Base-by-base conservation (phyloP, 352 stramenopile species). In the Pythium rishiriense region DNA sequence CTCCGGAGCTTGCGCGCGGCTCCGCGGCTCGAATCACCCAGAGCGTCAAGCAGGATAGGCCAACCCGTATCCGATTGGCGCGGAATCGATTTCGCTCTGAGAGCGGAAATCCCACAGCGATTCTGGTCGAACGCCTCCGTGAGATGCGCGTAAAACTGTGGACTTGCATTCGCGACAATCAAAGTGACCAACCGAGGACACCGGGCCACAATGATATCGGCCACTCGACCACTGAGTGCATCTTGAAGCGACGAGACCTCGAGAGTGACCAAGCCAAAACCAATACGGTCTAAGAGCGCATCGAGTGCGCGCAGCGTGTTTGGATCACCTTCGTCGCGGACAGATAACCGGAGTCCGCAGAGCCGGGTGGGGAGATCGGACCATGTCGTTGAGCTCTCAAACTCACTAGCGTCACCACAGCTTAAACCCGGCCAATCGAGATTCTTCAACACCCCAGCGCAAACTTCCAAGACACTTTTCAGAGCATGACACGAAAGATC, bases 281-380 rank as follows among this genome's bases (percentile, higher is more conserved):
- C 59, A 12, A 66, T 49, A 17, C 49, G 59, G 15, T 48, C 29
- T 39, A 59, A 37, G 14, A 66, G 59, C 39, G 41, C 59, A 28
- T 59, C 49, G 39, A 59, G 25, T 12, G 49, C 49, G 14, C 12
- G 21, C 7, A 53, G 48, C 21, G 31, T 35, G 35, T 25, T 35
- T 25, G 25, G 5, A 39, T 58, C 59, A 28, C 28, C 17, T 25
- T 25, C 49, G 29, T 54, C 35, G 2, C 12, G 28, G 29, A 54
- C 26, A 21, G 43, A 49, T 19, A 66, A 4, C 29, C 59, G 21
- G n/a, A 66, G 49, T 7, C 21, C 39, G 14, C 49, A 26, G n/a
- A 66, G 59, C 50, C 54, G 24, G 11, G n/a, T n/a, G 15, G 33
- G 39, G 1, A 19, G 5, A 14, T 42, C 55, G n/a, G 49, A 17